A percentile compares a stretch with the other conserved stretches of the same genome.
phyloP scores from a whole-genome alignment of 176 grass and related monocot species.

The Lolium multiflorum region DNA sequence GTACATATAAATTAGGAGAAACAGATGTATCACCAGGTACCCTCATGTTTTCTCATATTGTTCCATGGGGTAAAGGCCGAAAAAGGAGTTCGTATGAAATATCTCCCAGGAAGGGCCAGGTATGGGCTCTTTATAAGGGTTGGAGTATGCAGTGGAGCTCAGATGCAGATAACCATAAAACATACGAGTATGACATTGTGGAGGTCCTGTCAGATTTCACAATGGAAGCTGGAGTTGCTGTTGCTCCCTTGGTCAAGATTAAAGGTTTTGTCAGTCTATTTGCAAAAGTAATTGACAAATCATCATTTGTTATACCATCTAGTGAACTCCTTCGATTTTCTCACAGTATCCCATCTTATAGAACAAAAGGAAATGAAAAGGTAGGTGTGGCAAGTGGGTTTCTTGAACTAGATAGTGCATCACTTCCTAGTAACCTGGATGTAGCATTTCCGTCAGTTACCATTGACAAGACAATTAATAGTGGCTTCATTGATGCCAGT shows the following conservation, averaged over 20 bases:
- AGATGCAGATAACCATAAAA: constrained; percentile 53
- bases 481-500: constrained; percentile 6
- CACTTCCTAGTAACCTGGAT: constrained; percentile 67
- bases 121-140: constrained; percentile 75
- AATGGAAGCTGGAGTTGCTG: constrained; percentile 43
- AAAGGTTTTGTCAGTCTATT: constrained; percentile 71
- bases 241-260: constrained; percentile 66
- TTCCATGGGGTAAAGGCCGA: constrained; percentile 56
- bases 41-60: constrained; percentile 79
- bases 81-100: constrained; percentile 54
- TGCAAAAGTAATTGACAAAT: constrained; percentile 45
- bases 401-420: constrained; percentile 75
- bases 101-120: constrained; percentile 77
- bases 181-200: constrained; percentile 69
- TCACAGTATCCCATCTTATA: constrained; percentile 65
- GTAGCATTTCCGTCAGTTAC: constrained; percentile 55
- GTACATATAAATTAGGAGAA: constrained; percentile 59
- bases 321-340: constrained; percentile 74
- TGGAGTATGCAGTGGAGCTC: constrained; percentile 72
- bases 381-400: constrained; percentile 52
- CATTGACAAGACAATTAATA: neutral
- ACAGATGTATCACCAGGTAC: constrained; percentile 42
- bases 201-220: constrained; percentile 74
- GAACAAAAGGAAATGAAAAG: constrained; percentile 64
- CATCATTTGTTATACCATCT: constrained; percentile 59